phyloP scores from a whole-genome alignment of 345 rosid genomes.

The Melaleuca alternifolia region DNA sequence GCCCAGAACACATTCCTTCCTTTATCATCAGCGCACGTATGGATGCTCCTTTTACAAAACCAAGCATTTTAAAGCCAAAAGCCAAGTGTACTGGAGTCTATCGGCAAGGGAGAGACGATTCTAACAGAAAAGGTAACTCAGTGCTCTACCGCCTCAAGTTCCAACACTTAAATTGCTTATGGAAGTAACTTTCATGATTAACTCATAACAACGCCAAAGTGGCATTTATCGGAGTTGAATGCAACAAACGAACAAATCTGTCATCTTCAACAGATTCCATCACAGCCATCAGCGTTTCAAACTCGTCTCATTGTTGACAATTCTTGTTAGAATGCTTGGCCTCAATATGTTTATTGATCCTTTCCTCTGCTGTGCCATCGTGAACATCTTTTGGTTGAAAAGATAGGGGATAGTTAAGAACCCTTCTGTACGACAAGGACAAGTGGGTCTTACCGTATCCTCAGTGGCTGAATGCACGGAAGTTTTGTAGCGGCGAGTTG shows the following conservation, averaged over 20 bases:
- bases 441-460: neutral
- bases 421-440: neutral
- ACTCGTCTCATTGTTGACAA: neutral
- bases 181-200: neutral
- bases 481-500: slow-evolving; percentile 4
- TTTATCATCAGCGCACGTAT: neutral
- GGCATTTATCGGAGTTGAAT: neutral
- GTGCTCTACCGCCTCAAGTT: no score
- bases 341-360: neutral
- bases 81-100: neutral
- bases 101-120: no score
- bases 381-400: neutral
- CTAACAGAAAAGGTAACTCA: no score
- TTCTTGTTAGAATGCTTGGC: neutral
- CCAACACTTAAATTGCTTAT: neutral
- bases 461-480: neutral
- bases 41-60: neutral
- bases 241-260: neutral
- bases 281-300: neutral
- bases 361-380: no score
- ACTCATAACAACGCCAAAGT: neutral
- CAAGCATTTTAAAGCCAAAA: neutral
- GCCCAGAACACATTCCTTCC: neutral
- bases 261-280: neutral
- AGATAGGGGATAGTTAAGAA: neutral